Percentiles rank a stretch among this genome's conserved stretches.
Evolutionary conservation across 1,139 yeast genomes (phyloP).

Genomic region (Candida glucosophila): DNA sequence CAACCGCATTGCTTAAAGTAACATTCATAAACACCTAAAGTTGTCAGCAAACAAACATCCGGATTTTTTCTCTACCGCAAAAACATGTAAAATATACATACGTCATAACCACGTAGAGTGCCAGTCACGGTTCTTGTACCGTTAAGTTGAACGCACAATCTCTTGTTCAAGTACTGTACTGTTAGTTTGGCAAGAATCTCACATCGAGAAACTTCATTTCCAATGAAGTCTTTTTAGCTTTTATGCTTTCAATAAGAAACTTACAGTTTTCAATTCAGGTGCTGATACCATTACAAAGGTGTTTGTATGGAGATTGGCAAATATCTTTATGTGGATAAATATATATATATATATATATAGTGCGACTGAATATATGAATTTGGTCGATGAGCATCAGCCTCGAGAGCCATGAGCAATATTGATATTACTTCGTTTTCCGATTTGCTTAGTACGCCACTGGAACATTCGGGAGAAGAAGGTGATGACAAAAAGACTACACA

Average conservation of each 20-base stretch:
- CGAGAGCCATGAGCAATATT: too few species aligned
- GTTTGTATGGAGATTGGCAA: too few species aligned
- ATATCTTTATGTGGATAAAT: too few species aligned
- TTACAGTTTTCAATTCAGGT: slow-evolving; percentile 48
- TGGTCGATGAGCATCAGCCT: too few species aligned
- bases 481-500: too few species aligned
- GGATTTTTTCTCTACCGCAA: not conserved
- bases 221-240: not conserved
- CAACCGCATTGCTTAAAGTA: slow-evolving; percentile 68
- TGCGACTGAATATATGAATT: too few species aligned
- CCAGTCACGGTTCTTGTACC: slow-evolving; percentile 72
- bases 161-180: slow-evolving; percentile 64
- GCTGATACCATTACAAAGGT: slow-evolving; percentile 44
- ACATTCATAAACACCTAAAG: slow-evolving; percentile 54
- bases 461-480: too few species aligned
- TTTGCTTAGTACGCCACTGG: too few species aligned
- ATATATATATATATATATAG: too few species aligned
- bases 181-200: slow-evolving; percentile 19
- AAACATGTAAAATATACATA: slow-evolving; percentile 16
- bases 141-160: slow-evolving; percentile 60
- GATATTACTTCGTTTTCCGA: too few species aligned
- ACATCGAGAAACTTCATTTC: slow-evolving; percentile 1
- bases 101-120: slow-evolving; percentile 70
- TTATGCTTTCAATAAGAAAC: slow-evolving; percentile 9
- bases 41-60: slow-evolving; percentile 10